A percentile compares a stretch with the other conserved stretches of the same genome.
These are phyloP conservation scores for Alternaria sp. DNA, from an alignment of 2,329 filamentous ascomycete species.

Conservation along the genomic window DNA sequence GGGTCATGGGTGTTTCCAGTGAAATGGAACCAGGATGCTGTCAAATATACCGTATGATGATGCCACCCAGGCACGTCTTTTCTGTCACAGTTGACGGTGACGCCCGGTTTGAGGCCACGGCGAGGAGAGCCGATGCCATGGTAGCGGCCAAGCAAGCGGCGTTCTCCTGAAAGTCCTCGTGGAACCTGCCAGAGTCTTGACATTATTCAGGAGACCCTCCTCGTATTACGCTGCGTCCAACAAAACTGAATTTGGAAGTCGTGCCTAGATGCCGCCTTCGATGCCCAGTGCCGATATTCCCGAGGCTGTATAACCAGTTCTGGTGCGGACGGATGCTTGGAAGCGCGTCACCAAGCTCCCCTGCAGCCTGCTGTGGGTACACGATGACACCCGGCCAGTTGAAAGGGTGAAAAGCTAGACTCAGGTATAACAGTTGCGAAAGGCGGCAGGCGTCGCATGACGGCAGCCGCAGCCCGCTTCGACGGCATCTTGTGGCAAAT, in stretches of 20 bases:
- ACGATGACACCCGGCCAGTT: neutral
- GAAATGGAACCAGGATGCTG: neutral
- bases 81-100: neutral
- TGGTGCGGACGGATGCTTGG: slow-evolving; percentile 4
- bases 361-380: slow-evolving; percentile 1
- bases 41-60: neutral
- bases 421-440: slow-evolving; percentile 1
- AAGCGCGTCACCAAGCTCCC: neutral
- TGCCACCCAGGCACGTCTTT: neutral
- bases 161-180: neutral
- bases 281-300: slow-evolving; percentile 6
- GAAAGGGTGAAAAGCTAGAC: neutral
- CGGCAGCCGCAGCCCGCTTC: neutral
- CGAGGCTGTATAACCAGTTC: neutral
- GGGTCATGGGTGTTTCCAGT: neutral
- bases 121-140: slow-evolving; percentile 7
- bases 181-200: neutral
- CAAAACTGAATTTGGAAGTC: slow-evolving; percentile 1
- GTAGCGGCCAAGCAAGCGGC: slow-evolving; percentile 11
- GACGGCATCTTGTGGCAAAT: neutral
- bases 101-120: neutral
- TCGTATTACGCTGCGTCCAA: slow-evolving; percentile 6
- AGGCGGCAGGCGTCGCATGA: slow-evolving; percentile 6
- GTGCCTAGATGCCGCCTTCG: slow-evolving; percentile 11
- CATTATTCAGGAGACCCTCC: neutral